Evolutionary conservation across 139 green algal species (phyloP), one percentile per base, ranked within the genome.

Genomic region (Chlorella sp.): DNA sequence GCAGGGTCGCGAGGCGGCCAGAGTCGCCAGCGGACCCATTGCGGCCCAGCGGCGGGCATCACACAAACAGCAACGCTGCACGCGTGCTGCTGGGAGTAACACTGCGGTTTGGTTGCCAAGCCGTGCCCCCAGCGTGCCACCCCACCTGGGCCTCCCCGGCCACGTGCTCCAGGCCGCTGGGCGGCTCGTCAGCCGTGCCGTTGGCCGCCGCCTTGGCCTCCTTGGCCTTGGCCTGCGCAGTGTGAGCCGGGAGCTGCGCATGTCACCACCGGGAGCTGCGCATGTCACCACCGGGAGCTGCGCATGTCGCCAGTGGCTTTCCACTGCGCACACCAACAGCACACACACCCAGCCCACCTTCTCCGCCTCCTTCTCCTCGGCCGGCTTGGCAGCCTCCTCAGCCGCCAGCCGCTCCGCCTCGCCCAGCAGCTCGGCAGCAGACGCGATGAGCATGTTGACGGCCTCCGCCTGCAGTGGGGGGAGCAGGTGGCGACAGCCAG

Each of bases 401-500:
- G 60, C 38, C 0, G 85, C 79, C 56, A 90, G 67, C n/a, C 44
- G 44, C 44, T 83, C 72, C 32, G 86, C 86, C 72, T 89, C 80
- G 0, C 38, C 51, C 40, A 86, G 80, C 80, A 89, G 80, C 80
- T 80, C 64, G 3, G 79, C 77, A 30, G 86, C 86, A 3, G 46
- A 62, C 2, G 68, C 36, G 28, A 82, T 48, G 16, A 90, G 82
- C 73, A 90, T 44, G 43, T 81, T 73, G 51, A 65, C 48, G 9
- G 70, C 82, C 38, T 82, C 65, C 13, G 76, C 74, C 73, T 86
- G 70, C 67, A n/a, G 46, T 34, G 36, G 22, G 41, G 22, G 70
- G 36, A 14, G 20, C 13, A 51, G 70, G 70, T 54, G 36, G 6
- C 3, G 70, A 9, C 22, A 51, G 20, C 16, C 22, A 36, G 40